These are phyloP conservation scores for Celoporthe dispersa DNA, from an alignment of 2,329 filamentous ascomycete genomes.

Conservation along the genomic window DNA sequence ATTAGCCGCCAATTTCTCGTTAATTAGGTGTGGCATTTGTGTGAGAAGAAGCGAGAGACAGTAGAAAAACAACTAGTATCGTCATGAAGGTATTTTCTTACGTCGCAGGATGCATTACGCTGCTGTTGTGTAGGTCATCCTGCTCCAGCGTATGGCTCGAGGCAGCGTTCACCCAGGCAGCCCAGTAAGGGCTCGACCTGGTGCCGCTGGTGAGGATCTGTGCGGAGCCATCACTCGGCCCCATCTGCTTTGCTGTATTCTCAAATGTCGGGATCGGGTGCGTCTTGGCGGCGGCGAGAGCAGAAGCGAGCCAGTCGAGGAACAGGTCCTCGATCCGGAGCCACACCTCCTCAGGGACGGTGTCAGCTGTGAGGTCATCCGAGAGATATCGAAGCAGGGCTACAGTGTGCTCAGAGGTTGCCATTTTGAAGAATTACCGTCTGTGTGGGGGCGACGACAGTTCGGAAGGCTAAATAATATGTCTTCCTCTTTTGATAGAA, in stretches of 20 bases:
- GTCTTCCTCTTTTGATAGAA: not conserved
- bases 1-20: not conserved
- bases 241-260: constrained; percentile 7
- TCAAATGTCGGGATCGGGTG: constrained; percentile 12
- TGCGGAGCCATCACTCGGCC: constrained; percentile 2
- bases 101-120: constrained; percentile 19
- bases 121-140: constrained; percentile 17
- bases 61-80: no score
- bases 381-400: constrained; percentile 6
- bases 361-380: not conserved
- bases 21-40: not conserved
- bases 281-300: not conserved
- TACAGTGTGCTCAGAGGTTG: constrained; percentile 11
- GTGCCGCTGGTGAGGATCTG: not conserved
- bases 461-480: no score
- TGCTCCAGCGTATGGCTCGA: constrained; percentile 17
- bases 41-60: not conserved
- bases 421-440: not conserved
- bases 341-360: constrained; percentile 11
- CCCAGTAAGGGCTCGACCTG: constrained; percentile 11
- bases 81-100: not conserved
- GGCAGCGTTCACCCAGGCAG: constrained; percentile 17
- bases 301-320: constrained; percentile 14
- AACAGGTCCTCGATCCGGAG: constrained; percentile 17
- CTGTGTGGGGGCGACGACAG: not conserved